Base-by-base conservation (phyloP, 2,329 filamentous ascomycete species). In the Aureobasidium leucospermi region DNA sequence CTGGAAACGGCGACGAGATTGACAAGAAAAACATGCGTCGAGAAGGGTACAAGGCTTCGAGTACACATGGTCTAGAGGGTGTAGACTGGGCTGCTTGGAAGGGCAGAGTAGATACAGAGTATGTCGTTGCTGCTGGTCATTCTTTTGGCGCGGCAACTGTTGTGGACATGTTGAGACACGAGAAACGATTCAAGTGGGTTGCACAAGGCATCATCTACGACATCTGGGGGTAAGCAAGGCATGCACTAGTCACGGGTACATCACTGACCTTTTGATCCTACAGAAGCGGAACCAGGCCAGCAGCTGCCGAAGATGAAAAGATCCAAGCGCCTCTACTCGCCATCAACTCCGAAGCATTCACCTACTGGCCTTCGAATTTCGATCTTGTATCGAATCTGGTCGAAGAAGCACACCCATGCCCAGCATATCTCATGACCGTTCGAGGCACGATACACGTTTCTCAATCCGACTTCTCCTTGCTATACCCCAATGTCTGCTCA, bases 281-380 rank as follows among this genome's bases (percentile, higher is more conserved):
- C 16, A 65, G 81, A 70, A 67, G 81, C 67, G 66, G 80, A 65
- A 65, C 78, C 64, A 64, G 72, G 65, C 64, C 78, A 58, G 68
- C 71, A 1, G 67, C 68, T 4, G 76, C 79, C 32, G 73, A 76
- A 8, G 49, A 59, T 4, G 45, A 60, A 15, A 52, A 42, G n/a
- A 59, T 81, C 46, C 73, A 74, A 39, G 76, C 79, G 11, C 85
- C 85, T 5, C 67, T 88, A 7, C 75, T 88, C 6, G 81, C 81
- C 3, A 83, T 88, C 67, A 86, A 85, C 51, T 83, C 79, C 6
- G 85, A 88, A 69, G 85, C 84, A 0, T 88, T 88, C 72, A 86
- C 86, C 76, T 85, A 87, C 70, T 88, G 85, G 85, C 78, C 81
- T 23, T 75, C 78, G 2, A 88, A 87, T 62, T 86, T 85, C 66